phyloP scores from a whole-genome alignment of 73 alveolate genomes.

The Paramecium caudatum region DNA sequence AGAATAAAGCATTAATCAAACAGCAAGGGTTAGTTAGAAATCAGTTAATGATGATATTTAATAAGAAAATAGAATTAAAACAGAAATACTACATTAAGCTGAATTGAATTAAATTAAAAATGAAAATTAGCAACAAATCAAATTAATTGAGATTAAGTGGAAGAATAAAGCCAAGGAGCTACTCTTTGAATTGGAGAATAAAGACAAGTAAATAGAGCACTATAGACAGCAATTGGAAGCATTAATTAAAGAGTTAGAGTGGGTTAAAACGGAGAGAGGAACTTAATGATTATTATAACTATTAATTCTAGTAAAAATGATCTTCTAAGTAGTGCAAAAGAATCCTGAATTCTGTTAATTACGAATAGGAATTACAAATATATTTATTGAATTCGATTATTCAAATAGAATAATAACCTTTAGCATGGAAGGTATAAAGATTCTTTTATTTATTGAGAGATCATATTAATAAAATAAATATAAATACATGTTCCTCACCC shows the following conservation, averaged over 20 bases:
- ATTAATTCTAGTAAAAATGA: too few species aligned
- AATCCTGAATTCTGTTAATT: too few species aligned
- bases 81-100: background rate
- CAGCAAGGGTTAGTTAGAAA: background rate
- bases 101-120: background rate
- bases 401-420: too few species aligned
- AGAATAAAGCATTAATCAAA: background rate
- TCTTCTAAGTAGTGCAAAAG: too few species aligned
- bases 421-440: too few species aligned
- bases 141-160: conserved; percentile 16
- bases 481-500: too few species aligned
- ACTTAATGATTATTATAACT: conserved; percentile 30
- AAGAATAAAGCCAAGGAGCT: conserved; percentile 7
- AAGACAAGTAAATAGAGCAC: conserved; percentile 57
- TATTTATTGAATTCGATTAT: too few species aligned
- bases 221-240: conserved; percentile 56
- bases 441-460: too few species aligned
- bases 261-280: conserved; percentile 63
- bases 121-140: background rate
- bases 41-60: background rate
- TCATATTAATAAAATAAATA: too few species aligned
- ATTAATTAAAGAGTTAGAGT: conserved; percentile 61
- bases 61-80: conserved; percentile 13
- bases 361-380: too few species aligned
- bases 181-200: conserved; percentile 44